phyloP scores from a whole-genome alignment of 176 grass and related monocot genomes.

The Eremochloa ophiuroides region DNA sequence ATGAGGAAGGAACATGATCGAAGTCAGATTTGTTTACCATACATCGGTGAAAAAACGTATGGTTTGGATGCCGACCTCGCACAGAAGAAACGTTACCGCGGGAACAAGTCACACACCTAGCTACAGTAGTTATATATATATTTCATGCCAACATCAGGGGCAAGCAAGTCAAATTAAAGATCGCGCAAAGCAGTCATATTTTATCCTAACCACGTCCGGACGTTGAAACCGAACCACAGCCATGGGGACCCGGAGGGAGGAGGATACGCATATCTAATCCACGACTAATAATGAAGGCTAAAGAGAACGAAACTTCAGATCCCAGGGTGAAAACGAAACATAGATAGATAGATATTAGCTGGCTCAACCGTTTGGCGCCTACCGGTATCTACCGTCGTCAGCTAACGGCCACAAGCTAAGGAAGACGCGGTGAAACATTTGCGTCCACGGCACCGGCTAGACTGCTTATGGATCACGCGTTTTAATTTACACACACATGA shows the following conservation, averaged over 20 bases:
- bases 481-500: not conserved
- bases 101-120: not conserved
- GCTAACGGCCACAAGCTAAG: not conserved
- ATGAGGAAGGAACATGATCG: not conserved
- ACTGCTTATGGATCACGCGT: not conserved
- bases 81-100: not conserved
- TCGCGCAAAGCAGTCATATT: no score
- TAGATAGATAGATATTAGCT: not conserved
- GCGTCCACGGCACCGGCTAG: not conserved
- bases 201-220: no score
- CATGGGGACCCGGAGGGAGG: no score
- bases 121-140: no score
- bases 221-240: no score
- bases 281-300: not conserved
- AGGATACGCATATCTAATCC: not conserved
- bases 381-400: not conserved
- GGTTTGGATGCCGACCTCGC: not conserved
- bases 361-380: not conserved
- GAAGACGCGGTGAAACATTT: not conserved
- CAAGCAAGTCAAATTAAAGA: no score
- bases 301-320: not conserved
- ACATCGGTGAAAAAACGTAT: not conserved
- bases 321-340: not conserved
- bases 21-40: not conserved
- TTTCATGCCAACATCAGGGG: no score